These are phyloP conservation scores for Arthrobotrys sphaeroides DNA, from an alignment of 2,329 filamentous ascomycete species.

Conservation along the genomic window DNA sequence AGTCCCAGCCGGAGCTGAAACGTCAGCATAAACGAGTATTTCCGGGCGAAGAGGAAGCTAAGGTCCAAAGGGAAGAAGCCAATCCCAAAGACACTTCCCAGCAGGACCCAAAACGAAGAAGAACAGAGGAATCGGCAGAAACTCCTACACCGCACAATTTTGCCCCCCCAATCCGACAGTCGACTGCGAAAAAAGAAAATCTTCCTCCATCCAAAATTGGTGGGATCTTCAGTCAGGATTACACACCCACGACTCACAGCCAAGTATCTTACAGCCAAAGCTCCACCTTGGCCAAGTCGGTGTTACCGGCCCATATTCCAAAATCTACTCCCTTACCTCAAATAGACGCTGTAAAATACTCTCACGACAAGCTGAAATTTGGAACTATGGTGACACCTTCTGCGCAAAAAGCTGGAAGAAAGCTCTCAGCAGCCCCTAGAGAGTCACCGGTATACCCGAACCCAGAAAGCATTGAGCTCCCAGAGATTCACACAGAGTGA, in stretches of 20 bases:
- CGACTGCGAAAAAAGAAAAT: conserved; percentile 66
- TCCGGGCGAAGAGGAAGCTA: conserved; percentile 54
- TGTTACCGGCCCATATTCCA: conserved; percentile 44
- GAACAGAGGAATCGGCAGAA: conserved; percentile 74
- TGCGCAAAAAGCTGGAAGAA: conserved; percentile 43
- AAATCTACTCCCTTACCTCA: conserved; percentile 57
- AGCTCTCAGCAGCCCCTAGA: conserved; percentile 53
- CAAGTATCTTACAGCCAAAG: conserved; percentile 16
- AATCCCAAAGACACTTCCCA: conserved; percentile 69
- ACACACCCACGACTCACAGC: conserved; percentile 24
- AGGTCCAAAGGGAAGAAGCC: conserved; percentile 2
- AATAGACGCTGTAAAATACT: conserved; percentile 58
- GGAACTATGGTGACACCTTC: conserved; percentile 52
- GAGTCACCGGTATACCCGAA: conserved; percentile 81
- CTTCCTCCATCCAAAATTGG: conserved; percentile 57
- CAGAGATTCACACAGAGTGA: conserved; percentile 88
- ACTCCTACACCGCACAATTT: conserved; percentile 75
- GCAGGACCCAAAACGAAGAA: conserved; percentile 79
- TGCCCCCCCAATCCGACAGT: conserved; percentile 85
- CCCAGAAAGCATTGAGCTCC: conserved; percentile 88
- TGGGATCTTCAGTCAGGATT: conserved; percentile 51
- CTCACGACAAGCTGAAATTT: conserved; percentile 58
- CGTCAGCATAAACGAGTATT: conserved; percentile 55
- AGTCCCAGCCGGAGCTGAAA: conserved; percentile 39
- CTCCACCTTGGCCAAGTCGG: conserved; percentile 29